A percentile compares a stretch with the other conserved stretches of the same genome.
Conservation (phyloP, 192 early-diverging fungal genomes). For the Coemansia sp. region DNA sequence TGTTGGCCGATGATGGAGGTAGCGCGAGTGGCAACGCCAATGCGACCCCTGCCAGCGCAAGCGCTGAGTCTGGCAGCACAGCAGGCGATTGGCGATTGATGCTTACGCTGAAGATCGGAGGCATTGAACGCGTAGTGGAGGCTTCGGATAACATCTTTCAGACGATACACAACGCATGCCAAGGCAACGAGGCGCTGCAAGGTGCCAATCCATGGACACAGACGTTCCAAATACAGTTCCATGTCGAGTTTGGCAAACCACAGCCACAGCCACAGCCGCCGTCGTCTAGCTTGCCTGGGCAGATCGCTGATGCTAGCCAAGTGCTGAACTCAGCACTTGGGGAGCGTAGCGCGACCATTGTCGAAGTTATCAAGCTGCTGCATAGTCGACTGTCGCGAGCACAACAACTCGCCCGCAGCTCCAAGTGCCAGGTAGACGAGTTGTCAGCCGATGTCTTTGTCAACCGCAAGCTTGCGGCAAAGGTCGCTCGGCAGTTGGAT, state of each 20-base stretch:
- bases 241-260: slow-evolving; percentile 18
- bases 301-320: background rate
- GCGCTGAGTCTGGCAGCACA: background rate
- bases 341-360: slow-evolving; percentile 15
- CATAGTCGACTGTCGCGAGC: background rate
- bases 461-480: slow-evolving; percentile 82
- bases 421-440: background rate
- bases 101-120: slow-evolving; percentile 18
- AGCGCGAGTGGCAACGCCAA: background rate
- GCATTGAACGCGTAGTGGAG: slow-evolving; percentile 10
- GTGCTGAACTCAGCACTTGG: slow-evolving; percentile 8
- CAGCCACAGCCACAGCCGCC: background rate
- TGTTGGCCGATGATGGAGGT: background rate
- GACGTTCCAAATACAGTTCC: slow-evolving; percentile 30
- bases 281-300: background rate
- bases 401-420: background rate
- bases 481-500: slow-evolving; percentile 82
- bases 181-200: slow-evolving; percentile 20
- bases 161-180: slow-evolving; percentile 14
- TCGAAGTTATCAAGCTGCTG: slow-evolving; percentile 14
- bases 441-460: slow-evolving; percentile 54
- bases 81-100: slow-evolving; percentile 27
- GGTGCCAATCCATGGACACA: slow-evolving; percentile 23
- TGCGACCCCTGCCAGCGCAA: background rate
- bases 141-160: slow-evolving; percentile 35